phyloP scores from a whole-genome alignment of 1,284 basidiomycete genomes.

The Leucoagaricus sp. region DNA sequence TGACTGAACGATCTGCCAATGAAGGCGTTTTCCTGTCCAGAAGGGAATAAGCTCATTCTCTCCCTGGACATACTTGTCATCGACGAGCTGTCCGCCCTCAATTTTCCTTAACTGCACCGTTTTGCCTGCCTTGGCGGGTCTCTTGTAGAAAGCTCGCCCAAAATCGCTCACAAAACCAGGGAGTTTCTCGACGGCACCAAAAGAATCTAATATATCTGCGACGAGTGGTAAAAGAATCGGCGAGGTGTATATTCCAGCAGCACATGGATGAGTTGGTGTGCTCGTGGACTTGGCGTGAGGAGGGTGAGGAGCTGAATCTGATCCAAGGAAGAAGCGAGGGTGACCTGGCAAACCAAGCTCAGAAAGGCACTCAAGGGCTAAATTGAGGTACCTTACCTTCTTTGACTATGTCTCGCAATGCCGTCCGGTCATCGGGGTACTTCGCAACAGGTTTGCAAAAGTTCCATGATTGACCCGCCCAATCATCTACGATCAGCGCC shows the following conservation, averaged over 20 bases:
- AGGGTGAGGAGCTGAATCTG: conserved; percentile 96
- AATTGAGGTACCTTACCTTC: conserved; percentile 54
- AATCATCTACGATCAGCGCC: conserved; percentile 93
- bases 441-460: conserved; percentile 99
- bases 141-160: conserved; percentile 82
- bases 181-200: conserved; percentile 81
- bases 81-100: conserved; percentile 44
- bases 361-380: not conserved
- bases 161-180: conserved; percentile 76
- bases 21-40: conserved; percentile 84
- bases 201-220: conserved; percentile 84
- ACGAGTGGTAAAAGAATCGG: conserved; percentile 88
- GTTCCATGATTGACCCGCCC: conserved; percentile 95
- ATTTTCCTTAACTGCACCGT: conserved; percentile 33
- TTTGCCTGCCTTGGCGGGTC: conserved; percentile 37
- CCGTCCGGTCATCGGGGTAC: conserved; percentile 88
- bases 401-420: conserved; percentile 80
- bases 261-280: conserved; percentile 75
- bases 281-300: conserved; percentile 78
- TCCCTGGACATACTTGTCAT: conserved; percentile 51
- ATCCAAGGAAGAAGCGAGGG: conserved; percentile 96
- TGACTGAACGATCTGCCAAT: conserved; percentile 70
- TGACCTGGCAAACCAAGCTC: conserved; percentile 57
- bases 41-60: conserved; percentile 82
- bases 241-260: conserved; percentile 93